Evolutionary conservation across 75 land plant genomes (phyloP).

Genomic region (Picea sitchensis): DNA sequence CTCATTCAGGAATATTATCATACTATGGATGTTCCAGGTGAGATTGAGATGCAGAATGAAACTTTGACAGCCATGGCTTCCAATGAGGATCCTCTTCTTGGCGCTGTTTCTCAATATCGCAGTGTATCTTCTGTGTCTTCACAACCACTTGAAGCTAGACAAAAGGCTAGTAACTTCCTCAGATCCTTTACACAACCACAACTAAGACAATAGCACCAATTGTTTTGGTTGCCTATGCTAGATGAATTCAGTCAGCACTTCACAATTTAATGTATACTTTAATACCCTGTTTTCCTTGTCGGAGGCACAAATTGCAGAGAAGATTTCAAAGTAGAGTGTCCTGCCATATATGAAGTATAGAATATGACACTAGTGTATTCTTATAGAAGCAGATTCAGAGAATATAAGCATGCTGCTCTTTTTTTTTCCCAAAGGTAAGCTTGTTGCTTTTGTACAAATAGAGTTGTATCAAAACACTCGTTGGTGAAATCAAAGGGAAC

Average conservation of each 20-base stretch:
- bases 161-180: background rate
- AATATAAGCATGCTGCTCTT: too few relatives aligned
- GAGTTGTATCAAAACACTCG: background rate
- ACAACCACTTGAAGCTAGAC: background rate
- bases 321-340: background rate
- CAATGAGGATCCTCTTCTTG: background rate
- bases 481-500: background rate
- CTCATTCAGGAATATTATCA: background rate
- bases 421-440: background rate
- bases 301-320: background rate
- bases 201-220: background rate
- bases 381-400: background rate
- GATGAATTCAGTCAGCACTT: background rate
- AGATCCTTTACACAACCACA: slow-evolving; percentile 9
- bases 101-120: background rate
- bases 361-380: background rate
- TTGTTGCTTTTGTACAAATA: background rate
- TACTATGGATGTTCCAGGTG: background rate
- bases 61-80: background rate
- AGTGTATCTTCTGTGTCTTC: background rate
- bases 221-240: background rate
- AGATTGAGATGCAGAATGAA: slow-evolving; percentile 1
- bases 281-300: background rate
- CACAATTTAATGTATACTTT: background rate
- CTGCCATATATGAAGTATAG: background rate